Conservation (phyloP, 192 early-diverging fungal genomes). For the Umbelopsis isabellina region DNA sequence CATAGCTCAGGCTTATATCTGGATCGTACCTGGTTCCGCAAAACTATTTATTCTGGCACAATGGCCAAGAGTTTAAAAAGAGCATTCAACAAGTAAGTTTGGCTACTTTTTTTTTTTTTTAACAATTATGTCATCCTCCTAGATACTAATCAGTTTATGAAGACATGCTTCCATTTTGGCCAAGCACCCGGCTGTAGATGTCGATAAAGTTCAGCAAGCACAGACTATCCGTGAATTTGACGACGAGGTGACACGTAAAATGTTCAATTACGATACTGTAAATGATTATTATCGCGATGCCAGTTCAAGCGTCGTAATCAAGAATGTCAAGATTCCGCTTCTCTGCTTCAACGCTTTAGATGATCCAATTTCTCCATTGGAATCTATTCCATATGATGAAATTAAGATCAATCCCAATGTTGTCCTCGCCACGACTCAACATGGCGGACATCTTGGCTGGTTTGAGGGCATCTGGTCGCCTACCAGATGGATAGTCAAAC, state of each 20-base stretch:
- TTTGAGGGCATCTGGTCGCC: conserved; percentile 60
- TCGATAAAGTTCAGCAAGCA: conserved; percentile 55
- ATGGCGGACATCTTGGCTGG: conserved; percentile 94
- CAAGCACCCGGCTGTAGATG: conserved; percentile 50
- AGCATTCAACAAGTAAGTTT: conserved; percentile 42
- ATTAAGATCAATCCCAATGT: conserved; percentile 77
- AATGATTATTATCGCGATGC: conserved; percentile 79
- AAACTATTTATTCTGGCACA: conserved; percentile 47
- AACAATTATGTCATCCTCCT: conserved; percentile 3
- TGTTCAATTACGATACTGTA: conserved; percentile 81
- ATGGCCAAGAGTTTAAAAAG: conserved; percentile 54
- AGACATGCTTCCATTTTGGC: conserved; percentile 48
- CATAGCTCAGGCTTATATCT: conserved; percentile 25
- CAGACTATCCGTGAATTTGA: conserved; percentile 83
- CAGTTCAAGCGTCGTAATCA: conserved; percentile 62
- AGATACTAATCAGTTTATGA: too few species aligned
- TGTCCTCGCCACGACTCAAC: conserved; percentile 74
- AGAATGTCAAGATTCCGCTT: conserved; percentile 73
- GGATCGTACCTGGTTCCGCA: conserved; percentile 40
- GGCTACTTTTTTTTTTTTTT: too few species aligned
- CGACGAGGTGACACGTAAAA: conserved; percentile 67
- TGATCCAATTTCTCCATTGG: conserved; percentile 82
- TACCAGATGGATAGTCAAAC: conserved; percentile 64
- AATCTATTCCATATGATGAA: conserved; percentile 74
- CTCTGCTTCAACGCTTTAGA: conserved; percentile 85